A percentile compares a stretch with the other conserved stretches of the same genome.
phyloP scores from a whole-genome alignment of 371 early-diverging fungal genomes.

The Mucor indicus region DNA sequence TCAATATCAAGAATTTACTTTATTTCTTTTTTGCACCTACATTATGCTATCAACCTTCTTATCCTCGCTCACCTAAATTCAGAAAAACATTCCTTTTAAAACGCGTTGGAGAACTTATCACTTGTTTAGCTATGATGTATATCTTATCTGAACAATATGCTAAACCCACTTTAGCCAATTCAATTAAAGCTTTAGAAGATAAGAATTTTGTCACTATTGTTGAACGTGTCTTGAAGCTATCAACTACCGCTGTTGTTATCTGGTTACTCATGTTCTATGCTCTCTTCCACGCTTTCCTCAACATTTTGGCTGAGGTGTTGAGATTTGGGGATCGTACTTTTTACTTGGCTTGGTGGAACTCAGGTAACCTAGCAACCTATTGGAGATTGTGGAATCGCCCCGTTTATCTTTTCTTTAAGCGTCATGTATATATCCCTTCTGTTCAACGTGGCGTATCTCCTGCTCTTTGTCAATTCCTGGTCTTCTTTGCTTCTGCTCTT shows the following conservation, averaged over 20 bases:
- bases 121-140: slow-evolving; percentile 73
- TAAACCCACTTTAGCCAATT: slow-evolving; percentile 82
- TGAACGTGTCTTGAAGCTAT: slow-evolving; percentile 86
- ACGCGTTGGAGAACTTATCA: slow-evolving; percentile 68
- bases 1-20: slow-evolving; percentile 61
- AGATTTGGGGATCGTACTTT: slow-evolving; percentile 90
- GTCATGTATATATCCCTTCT: slow-evolving; percentile 77
- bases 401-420: slow-evolving; percentile 83
- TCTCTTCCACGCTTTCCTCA: slow-evolving; percentile 83
- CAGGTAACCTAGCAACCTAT: slow-evolving; percentile 76
- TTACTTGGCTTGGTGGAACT: slow-evolving; percentile 93
- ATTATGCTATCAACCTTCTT: slow-evolving; percentile 85
- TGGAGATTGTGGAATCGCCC: slow-evolving; percentile 93
- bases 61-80: slow-evolving; percentile 72
- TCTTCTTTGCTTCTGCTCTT: slow-evolving; percentile 81
- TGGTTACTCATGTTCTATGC: slow-evolving; percentile 92
- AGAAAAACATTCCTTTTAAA: slow-evolving; percentile 77
- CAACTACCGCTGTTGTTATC: slow-evolving; percentile 73
- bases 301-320: slow-evolving; percentile 79
- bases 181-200: slow-evolving; percentile 70
- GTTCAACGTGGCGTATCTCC: slow-evolving; percentile 53
- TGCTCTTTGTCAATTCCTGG: slow-evolving; percentile 54
- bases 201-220: slow-evolving; percentile 62
- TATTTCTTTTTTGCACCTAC: slow-evolving; percentile 88
- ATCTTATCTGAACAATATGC: slow-evolving; percentile 81